Evolutionary conservation across 176 grass and related monocot genomes (phyloP), one percentile per base, ranked within the genome.

Genomic region (Dendrocalamus sinicus): DNA sequence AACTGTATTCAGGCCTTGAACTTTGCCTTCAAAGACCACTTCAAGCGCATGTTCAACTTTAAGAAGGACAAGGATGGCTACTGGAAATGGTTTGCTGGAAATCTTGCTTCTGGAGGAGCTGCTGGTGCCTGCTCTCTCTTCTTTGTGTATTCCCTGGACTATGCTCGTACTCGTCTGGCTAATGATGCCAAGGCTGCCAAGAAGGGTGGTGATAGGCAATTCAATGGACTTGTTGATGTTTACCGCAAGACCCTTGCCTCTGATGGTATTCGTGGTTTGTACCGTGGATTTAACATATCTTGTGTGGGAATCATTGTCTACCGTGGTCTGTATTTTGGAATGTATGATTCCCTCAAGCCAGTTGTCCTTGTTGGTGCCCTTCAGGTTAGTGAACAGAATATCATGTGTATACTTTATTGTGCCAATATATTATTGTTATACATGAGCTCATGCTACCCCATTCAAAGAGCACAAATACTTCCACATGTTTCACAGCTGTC

Each of bases 1-100:
- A 45, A 78, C 20, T 70, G 53, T 88, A 24, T 76, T 30, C 78
- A 92, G 91, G 91, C 91, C 30, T 67, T 92, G 73, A 92, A 92
- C 79, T 89, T 92, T 72, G 91, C 91, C 15, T 92, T 92, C 83
- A 92, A 92, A 65, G 91, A 92, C 35, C 87, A 92, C 68, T 92
- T 92, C 78, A 92, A 92, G 68, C 87, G 91, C 87, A 92, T 92
- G 91, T 92, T 92, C 79, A 92, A 92, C 90, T 92, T 92, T 20
- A 92, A 92, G 78, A 92, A 92, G 73, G 90, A 92, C 73, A 92
- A 84, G 87, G 90, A 89, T 63, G 91, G 91, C 2, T 92, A 92
- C 79, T 92, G 91, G 91, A 92, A 92, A 73, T 92, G 91, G 91
- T 92, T 92, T 78, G 87, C 91, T 53, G 91, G 90, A 12, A 92